A percentile compares a stretch with the other conserved stretches of the same genome.
These are phyloP conservation scores for Penicillium sp. DNA, from an alignment of 2,329 filamentous ascomycete genomes.

Conservation along the genomic window DNA sequence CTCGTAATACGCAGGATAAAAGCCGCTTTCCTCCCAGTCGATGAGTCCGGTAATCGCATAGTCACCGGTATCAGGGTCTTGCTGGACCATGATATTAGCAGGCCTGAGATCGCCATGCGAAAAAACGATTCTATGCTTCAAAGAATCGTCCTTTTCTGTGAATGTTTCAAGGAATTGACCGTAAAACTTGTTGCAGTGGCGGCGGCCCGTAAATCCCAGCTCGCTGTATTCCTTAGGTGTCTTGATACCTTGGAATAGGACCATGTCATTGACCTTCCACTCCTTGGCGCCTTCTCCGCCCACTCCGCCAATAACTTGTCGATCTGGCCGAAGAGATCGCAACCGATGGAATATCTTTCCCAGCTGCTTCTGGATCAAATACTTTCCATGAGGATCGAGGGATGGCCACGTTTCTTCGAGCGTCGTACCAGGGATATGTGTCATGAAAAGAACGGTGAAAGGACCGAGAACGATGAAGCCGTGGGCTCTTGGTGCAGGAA, in stretches of 20 bases:
- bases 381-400: conserved; percentile 25
- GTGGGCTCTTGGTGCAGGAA: conserved; percentile 33
- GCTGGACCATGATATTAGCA: conserved; percentile 33
- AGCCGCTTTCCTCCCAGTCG: conserved; percentile 38
- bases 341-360: conserved; percentile 24
- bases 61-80: conserved; percentile 9
- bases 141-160: conserved; percentile 4
- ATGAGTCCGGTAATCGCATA: conserved; percentile 33
- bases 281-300: conserved; percentile 34
- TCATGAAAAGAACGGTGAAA: conserved; percentile 34
- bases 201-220: conserved; percentile 27
- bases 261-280: conserved; percentile 22
- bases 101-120: conserved; percentile 32
- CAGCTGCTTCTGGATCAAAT: conserved; percentile 25
- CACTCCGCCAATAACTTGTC: conserved; percentile 28
- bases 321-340: conserved; percentile 22
- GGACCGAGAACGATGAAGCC: conserved; percentile 28
- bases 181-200: conserved; percentile 27
- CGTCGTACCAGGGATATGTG: conserved; percentile 28
- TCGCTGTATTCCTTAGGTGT: conserved; percentile 23
- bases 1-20: conserved; percentile 37
- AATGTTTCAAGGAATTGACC: conserved; percentile 28
- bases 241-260: conserved; percentile 20
- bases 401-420: conserved; percentile 27
- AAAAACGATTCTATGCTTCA: conserved; percentile 26